Base-by-base conservation (phyloP, 1,284 basidiomycete species). In the Ganoderma resinaceum region DNA sequence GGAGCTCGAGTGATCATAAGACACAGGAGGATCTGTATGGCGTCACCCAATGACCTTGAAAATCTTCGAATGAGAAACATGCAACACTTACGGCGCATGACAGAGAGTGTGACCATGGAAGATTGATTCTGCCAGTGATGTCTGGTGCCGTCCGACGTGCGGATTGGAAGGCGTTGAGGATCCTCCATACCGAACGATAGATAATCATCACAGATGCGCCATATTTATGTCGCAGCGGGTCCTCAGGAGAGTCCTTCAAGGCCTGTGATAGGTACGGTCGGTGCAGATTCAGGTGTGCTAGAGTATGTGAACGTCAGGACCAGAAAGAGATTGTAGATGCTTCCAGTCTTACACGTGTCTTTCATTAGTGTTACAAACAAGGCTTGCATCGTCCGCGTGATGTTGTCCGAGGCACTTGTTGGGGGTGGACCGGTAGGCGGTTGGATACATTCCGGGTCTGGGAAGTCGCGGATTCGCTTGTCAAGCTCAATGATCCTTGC, bases 221-320 rank as follows among this genome's bases (percentile, higher is more conserved):
- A 74, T 87, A 92, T 74, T 83, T 85, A 74, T 92, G 90, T 65
- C 82, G 82, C 58, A 89, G 78, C 7, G 88, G 80, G 67, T 91
- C 87, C 5, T 80, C 73, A 0, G 89, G 86, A 52, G 81, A 80
- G 52, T 92, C 89, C 60, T 86, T 85, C 20, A 93, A 77, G 0
- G 90, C 89, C 72, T 88, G 87, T 0, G 87, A 87, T 71, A 92
- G 89, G 76, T 90, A 92, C n/a, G 86, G 81, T 49, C 90, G 83
- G 75, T 93, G 92, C 12, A 93, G 79, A 72, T 89, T 89, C 31
- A 93, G 80, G 14, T 92, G 81, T 0, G 86, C 91, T 93, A 73
- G 5, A 63, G 20, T 6, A 16, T 16, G 31, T 55, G 23, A 49
- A 29, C 18, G 9, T 58, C 42, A 57, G 26, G 7, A 60, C 29